Conservation (phyloP, 73 alveolate genomes). For the Paraurostyla sp. region DNA sequence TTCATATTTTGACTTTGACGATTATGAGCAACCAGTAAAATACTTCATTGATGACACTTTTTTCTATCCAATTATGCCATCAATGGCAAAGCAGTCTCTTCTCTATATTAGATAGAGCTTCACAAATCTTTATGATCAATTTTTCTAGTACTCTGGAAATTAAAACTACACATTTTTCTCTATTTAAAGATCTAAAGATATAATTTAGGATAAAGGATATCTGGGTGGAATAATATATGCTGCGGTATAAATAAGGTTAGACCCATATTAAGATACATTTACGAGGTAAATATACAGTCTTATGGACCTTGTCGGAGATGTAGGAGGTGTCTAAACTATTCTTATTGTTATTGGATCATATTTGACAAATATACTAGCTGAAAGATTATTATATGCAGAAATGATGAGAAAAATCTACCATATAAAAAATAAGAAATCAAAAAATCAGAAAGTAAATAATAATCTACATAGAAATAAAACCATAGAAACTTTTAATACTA, state of each 20-base stretch:
- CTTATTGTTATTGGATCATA: neutral
- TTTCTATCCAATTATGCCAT: constrained; percentile 6
- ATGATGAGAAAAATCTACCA: constrained; percentile 39
- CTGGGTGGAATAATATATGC: constrained; percentile 2
- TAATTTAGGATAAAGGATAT: neutral
- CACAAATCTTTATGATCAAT: constrained; percentile 15
- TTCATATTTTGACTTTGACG: constrained; percentile 47
- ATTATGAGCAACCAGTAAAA: constrained; percentile 19
- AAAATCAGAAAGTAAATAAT: too few species aligned
- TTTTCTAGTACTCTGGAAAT: neutral
- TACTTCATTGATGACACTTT: constrained; percentile 40
- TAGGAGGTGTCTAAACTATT: constrained; percentile 41
- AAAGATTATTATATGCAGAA: neutral
- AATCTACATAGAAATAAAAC: neutral
- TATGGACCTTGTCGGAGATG: constrained; percentile 30
- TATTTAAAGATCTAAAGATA: constrained; percentile 32
- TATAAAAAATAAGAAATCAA: too few species aligned
- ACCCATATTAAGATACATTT: constrained; percentile 35
- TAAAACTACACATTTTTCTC: neutral
- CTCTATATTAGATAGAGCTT: constrained; percentile 17
- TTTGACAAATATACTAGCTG: constrained; percentile 24
- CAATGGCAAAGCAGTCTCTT: neutral
- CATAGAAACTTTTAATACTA: neutral
- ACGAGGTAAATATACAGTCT: neutral
- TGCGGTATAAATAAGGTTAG: constrained; percentile 11